Conservation (phyloP, 345 rosid species). For the Firmiana major region DNA sequence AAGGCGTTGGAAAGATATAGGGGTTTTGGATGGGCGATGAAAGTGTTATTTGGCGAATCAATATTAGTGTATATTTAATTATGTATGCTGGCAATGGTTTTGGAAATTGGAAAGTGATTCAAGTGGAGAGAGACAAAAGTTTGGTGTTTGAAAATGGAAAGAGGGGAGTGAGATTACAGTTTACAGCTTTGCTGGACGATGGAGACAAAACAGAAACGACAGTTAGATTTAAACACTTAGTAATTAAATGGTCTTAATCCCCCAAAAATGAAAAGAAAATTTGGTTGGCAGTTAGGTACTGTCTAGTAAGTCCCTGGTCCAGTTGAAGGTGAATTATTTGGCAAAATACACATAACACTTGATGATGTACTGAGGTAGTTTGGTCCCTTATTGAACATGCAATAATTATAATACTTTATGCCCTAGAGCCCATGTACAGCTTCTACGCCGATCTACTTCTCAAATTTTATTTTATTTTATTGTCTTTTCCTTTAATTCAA, state of each 20-base stretch:
- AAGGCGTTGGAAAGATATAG: neutral
- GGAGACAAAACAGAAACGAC: neutral
- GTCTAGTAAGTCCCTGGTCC: neutral
- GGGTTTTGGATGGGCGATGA: neutral
- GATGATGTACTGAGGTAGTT: neutral
- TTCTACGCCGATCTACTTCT: neutral
- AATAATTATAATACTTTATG: no score
- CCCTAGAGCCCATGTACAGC: neutral
- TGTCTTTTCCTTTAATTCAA: no score
- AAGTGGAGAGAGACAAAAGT: neutral
- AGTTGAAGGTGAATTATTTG: neutral
- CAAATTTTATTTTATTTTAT: neutral
- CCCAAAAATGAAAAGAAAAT: no score
- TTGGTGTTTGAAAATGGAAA: neutral
- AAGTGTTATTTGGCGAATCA: neutral
- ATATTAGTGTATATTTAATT: neutral
- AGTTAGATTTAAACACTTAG: neutral
- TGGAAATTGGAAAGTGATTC: neutral
- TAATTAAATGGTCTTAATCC: no score
- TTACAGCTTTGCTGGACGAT: neutral
- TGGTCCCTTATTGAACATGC: neutral
- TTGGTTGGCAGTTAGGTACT: neutral
- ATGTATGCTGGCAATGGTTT: neutral
- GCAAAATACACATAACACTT: neutral
- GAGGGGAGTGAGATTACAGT: neutral